Evolutionary conservation across 129 eudicot genomes (phyloP), one percentile per base, ranked within the genome.

Genomic region (Ambrosia artemisiifolia): DNA sequence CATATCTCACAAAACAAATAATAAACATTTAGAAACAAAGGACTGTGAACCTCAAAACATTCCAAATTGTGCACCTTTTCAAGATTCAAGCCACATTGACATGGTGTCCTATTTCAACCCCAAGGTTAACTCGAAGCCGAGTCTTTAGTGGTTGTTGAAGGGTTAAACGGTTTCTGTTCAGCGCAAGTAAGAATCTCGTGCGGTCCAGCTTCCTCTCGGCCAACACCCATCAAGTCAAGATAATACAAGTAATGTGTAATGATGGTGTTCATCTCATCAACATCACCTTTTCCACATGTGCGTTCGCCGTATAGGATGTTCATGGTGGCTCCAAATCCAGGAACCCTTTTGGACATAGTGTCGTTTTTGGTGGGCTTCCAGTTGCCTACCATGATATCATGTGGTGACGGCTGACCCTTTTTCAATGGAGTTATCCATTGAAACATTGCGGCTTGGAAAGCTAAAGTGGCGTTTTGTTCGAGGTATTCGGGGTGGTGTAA

Each of bases 391-490:
- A 94, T 88, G 71, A 70, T 86, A 1, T 94, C 89, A 51, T 94
- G 99, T 11, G 97, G 72, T 36, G 99, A 80, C 7, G 99, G 97
- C 56, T 85, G 93, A 14, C 83, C 83, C 78, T 81, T 94, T 81
- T 88, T 86, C 11, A 86, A 35, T 30, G 95, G 93, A 24, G 93
- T 94, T 76, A 90, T 78, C 99, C 99, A 90, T 73, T 84, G 88
- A 75, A 83, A 90, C 18, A 94, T 94, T 64, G 99, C 99, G 40
- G 96, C 97, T 68, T 88, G 91, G 86, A 94, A 94, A 9, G 97
- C 99, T 14, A 94, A 63, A 53, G 99, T 94, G 43, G 97, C 99
- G 28, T 94, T 94, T 75, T 94, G 97, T 82, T 94, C 99, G 18
- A 94, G 79, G 86, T 94, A 88, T 79, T 90, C 99, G 0, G 97